A percentile compares a stretch with the other conserved stretches of the same genome.
Evolutionary conservation across 768 basidiomycete species (phyloP).

Genomic region (Boletus subparvulus): DNA sequence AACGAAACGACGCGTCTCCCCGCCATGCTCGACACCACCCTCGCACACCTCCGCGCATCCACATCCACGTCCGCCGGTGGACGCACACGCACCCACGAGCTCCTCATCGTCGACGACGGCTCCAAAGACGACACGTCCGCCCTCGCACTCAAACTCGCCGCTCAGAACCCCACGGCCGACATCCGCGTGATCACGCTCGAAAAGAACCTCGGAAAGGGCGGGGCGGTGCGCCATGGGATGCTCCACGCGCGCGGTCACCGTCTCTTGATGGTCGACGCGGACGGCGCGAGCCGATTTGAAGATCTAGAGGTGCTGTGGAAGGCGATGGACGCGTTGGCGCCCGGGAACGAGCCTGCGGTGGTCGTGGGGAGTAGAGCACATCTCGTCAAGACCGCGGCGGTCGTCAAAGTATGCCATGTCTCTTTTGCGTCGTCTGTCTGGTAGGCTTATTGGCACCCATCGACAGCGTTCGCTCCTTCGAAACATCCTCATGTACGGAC

Average conservation of each 20-base stretch:
- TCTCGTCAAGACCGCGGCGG: slow-evolving; percentile 87
- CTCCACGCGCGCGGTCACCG: slow-evolving; percentile 73
- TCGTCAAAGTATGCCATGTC: slow-evolving; percentile 68
- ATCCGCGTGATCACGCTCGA: slow-evolving; percentile 78
- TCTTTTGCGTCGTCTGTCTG: neutral
- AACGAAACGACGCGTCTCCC: slow-evolving; percentile 85
- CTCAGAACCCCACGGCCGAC: slow-evolving; percentile 51
- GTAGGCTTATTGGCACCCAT: neutral
- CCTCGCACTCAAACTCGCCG: slow-evolving; percentile 63
- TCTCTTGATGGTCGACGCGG: slow-evolving; percentile 91
- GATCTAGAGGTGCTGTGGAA: slow-evolving; percentile 81
- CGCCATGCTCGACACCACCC: slow-evolving; percentile 74
- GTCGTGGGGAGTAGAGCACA: slow-evolving; percentile 91
- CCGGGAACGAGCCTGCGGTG: slow-evolving; percentile 52
- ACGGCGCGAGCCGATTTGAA: slow-evolving; percentile 86
- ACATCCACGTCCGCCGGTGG: neutral
- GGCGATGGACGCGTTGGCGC: slow-evolving; percentile 63
- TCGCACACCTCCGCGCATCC: slow-evolving; percentile 56
- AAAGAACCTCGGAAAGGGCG: slow-evolving; percentile 88
- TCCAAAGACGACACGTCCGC: slow-evolving; percentile 73
- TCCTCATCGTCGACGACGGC: slow-evolving; percentile 90
- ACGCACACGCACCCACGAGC: slow-evolving; percentile 56
- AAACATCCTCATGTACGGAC: slow-evolving; percentile 91
- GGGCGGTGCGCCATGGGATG: slow-evolving; percentile 91
- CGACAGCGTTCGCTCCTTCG: slow-evolving; percentile 80